Base-by-base conservation (phyloP, 257 asterid species). In the Knoxia roxburghii region DNA sequence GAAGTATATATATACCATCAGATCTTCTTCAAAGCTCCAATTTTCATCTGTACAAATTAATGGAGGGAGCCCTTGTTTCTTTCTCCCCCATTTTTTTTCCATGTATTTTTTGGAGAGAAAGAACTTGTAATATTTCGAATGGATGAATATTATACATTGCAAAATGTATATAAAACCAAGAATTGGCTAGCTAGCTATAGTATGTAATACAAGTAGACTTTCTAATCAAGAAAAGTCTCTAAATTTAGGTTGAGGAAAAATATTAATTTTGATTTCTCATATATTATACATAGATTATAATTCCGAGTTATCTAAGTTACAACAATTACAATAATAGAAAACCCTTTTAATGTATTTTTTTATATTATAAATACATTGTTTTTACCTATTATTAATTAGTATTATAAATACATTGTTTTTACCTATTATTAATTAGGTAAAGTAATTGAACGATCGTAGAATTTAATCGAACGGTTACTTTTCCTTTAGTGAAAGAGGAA, bases 11-110 rank as follows among this genome's bases (percentile, higher is more conserved):
- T n/a, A n/a, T n/a, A n/a, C n/a, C n/a, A n/a, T n/a, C n/a, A 55
- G 51, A 35, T 13, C 9, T 4, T 3, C 9, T 37, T 57, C 50
- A 65, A 52, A 66, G 65, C 64, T 76, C 56, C 64, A 51, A 40
- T 58, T 68, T 56, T 76, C n/a, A 45, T 66, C 43, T 71, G 76
- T 71, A 71, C 73, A 75, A 60, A 69, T 60, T 37, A 37, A 60
- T n/a, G 59, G 58, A 61, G 57, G 48, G 30, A 54, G 21, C 12
- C 29, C 41, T 57, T 46, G 20, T 20, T 18, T 33, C 23, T 21
- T 17, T 7, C 27, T 21, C 11, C 2, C 9, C 41, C 4, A 3
- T 37, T 8, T 13, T 64, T 17, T 64, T 46, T 48, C 1, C 2
- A 29, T 33, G 14, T 48, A 1, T 48, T n/a, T 65, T 49, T n/a